A percentile compares a stretch with the other conserved stretches of the same genome.
Evolutionary conservation across 768 basidiomycete genomes (phyloP).

Genomic region (Phylloporus scabripes): DNA sequence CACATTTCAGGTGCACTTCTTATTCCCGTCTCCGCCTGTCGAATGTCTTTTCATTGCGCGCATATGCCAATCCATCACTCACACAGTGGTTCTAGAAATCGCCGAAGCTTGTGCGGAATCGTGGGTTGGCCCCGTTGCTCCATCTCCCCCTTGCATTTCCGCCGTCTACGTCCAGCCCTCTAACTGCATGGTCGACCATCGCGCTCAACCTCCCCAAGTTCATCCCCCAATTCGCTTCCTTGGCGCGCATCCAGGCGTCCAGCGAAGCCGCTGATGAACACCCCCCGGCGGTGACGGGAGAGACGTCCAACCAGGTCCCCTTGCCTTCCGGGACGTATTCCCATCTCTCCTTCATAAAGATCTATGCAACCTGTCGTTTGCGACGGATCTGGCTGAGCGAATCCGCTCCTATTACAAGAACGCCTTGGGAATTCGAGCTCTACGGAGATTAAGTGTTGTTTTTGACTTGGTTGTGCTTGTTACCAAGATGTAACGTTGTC

Average conservation of each 20-base stretch:
- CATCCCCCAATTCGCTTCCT: slow-evolving; percentile 56
- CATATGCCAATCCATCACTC: slow-evolving; percentile 5
- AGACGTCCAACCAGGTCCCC: slow-evolving; percentile 14
- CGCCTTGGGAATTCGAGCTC: slow-evolving; percentile 75
- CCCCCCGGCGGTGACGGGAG: slow-evolving; percentile 19
- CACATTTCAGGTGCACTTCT: slow-evolving; percentile 66
- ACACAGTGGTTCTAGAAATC: slow-evolving; percentile 39
- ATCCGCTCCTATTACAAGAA: slow-evolving; percentile 42
- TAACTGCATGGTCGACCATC: slow-evolving; percentile 70
- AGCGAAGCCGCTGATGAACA: slow-evolving; percentile 20
- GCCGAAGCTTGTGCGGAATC: slow-evolving; percentile 44
- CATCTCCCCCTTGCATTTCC: slow-evolving; percentile 71
- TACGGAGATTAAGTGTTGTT: slow-evolving; percentile 38
- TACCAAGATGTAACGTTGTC: slow-evolving; percentile 14
- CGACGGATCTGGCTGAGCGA: slow-evolving; percentile 74
- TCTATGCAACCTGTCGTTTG: slow-evolving; percentile 74
- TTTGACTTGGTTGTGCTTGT: slow-evolving; percentile 11
- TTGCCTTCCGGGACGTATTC: slow-evolving; percentile 54
- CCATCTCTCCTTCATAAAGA: slow-evolving; percentile 65
- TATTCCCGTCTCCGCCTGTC: not conserved
- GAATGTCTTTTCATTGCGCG: not conserved
- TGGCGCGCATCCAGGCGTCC: slow-evolving; percentile 28
- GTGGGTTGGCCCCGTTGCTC: slow-evolving; percentile 47
- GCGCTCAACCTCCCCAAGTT: slow-evolving; percentile 54
- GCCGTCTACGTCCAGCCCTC: slow-evolving; percentile 42